Conservation (phyloP, 139 green algal species). For the Chlamydomonas sp. region DNA sequence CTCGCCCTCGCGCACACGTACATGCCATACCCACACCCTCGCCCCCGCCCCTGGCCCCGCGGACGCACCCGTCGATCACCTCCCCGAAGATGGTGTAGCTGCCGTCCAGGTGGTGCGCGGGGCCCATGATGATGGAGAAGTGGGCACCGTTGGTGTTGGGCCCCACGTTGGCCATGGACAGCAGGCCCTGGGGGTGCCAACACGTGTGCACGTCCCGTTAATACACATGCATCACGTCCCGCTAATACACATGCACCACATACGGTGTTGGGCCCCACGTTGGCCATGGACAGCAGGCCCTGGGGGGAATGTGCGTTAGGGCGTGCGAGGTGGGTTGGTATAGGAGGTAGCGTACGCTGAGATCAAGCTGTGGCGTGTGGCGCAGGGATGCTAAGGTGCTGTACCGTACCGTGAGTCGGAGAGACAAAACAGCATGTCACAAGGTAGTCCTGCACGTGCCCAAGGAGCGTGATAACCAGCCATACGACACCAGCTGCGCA, state of each 20-base stretch:
- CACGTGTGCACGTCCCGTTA: background rate
- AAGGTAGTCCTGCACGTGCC: no score
- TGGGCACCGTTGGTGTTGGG: conserved; percentile 76
- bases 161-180: conserved; percentile 74
- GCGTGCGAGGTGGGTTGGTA: conserved; percentile 37
- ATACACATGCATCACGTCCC: no score
- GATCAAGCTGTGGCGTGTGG: no score
- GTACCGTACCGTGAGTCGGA: no score
- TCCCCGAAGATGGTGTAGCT: conserved; percentile 81
- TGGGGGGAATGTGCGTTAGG: background rate
- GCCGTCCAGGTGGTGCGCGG: conserved; percentile 76
- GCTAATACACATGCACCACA: no score
- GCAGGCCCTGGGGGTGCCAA: conserved; percentile 47
- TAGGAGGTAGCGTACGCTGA: conserved; percentile 44
- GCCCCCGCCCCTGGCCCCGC: background rate
- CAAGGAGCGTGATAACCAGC: no score
- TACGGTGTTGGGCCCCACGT: conserved; percentile 67
- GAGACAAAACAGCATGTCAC: no score
- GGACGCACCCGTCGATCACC: conserved; percentile 36
- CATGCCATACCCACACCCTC: background rate
- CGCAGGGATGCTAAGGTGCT: no score
- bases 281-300: conserved; percentile 68
- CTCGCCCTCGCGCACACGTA: background rate
- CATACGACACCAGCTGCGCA: no score
- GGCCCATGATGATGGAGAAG: conserved; percentile 79